Evolutionary conservation across 345 rosid genomes (phyloP), one percentile per base, ranked within the genome.

Genomic region (Populus alba): DNA sequence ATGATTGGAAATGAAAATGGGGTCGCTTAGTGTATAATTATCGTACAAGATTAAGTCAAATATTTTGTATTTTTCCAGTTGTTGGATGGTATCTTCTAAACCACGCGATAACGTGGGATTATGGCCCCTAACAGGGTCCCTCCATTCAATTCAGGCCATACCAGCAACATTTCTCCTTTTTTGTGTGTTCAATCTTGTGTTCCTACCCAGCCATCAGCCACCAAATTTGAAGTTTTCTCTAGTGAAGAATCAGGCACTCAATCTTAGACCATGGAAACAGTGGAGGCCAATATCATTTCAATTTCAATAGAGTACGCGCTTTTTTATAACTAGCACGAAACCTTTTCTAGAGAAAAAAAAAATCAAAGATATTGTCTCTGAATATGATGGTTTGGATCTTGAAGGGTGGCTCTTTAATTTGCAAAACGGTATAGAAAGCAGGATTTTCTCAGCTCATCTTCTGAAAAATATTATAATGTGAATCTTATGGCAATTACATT

Each of bases 1-100:
- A 81, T 76, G 39, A 76, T 72, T 33, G 73, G 74, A 74, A 68
- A 75, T n/a, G 73, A 71, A 43, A 45, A 55, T 20, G 65, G 45
- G 76, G 76, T 70, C 73, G 72, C 45, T 59, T 68, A 7, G 71
- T 59, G 72, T 41, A 66, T 69, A 49, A 78, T 75, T 78, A 82
- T 38, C 11, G 45, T 59, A 33, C 27, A 75, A 75, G 59, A 75
- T 41, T 49, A 57, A 66, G 41, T 37, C 25, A 67, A 63, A 65
- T 65, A 70, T 43, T 9, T 65, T 8, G 49, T 38, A 43, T 43
- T 43, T 43, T 43, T 11, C 3, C 13, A 66, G 53, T 29, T 35
- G 61, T 47, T 18, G 49, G 63, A 41, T 6, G 75, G 12, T 74
- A 41, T 70, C 83, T 77, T 83, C 8, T 13, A 38, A 74, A 13